phyloP scores from a whole-genome alignment of 805 yeast genomes.

The Candida andamanensis region DNA sequence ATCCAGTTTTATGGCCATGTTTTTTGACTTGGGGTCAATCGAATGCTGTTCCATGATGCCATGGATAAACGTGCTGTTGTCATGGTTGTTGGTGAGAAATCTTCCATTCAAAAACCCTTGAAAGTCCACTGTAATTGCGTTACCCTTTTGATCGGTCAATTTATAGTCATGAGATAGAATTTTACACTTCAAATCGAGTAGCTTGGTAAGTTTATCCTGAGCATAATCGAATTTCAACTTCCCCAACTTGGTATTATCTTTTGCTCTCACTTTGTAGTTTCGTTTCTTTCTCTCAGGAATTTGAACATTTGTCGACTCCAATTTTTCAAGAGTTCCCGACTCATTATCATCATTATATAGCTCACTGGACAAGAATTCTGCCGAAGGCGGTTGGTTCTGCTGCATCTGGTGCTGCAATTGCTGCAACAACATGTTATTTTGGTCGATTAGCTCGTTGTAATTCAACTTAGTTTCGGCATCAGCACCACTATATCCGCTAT shows the following conservation, averaged over 20 bases:
- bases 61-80: constrained; percentile 29
- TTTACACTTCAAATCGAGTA: constrained; percentile 24
- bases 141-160: constrained; percentile 26
- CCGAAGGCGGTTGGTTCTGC: background rate
- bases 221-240: constrained; percentile 21
- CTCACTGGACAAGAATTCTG: background rate
- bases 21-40: constrained; percentile 4
- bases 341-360: background rate
- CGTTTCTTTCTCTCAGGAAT: constrained; percentile 3
- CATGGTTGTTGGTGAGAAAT: constrained; percentile 36
- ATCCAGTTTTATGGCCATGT: constrained; percentile 10
- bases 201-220: constrained; percentile 18
- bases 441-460: background rate
- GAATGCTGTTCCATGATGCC: constrained; percentile 5
- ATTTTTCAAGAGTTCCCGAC: background rate
- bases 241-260: constrained; percentile 7
- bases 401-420: background rate
- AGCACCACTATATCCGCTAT: background rate
- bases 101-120: constrained; percentile 40
- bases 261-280: constrained; percentile 9
- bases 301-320: background rate
- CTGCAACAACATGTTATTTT: background rate
- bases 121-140: constrained; percentile 20
- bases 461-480: background rate
- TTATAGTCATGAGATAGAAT: constrained; percentile 15